phyloP scores from a whole-genome alignment of 805 yeast genomes.

The Saturnispora bothae region DNA sequence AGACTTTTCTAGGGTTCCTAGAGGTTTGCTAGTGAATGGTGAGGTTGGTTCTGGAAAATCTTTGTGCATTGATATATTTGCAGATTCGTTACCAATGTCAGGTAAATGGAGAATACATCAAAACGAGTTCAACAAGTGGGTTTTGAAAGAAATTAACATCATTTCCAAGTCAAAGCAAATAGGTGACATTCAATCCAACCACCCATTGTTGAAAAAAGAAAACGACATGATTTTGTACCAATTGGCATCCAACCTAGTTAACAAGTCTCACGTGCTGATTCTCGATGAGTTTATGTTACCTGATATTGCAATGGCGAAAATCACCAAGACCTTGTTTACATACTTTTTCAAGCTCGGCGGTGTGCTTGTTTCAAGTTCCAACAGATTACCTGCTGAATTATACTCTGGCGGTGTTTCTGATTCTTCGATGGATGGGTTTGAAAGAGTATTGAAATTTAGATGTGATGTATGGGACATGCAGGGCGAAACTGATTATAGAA shows the following conservation, averaged over 20 bases:
- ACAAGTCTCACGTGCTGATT: conserved; percentile 45
- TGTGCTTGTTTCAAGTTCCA: conserved; percentile 63
- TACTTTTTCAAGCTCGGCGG: conserved; percentile 68
- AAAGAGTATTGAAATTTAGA: conserved; percentile 43
- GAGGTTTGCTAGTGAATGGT: conserved; percentile 52
- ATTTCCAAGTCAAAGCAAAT: conserved; percentile 36
- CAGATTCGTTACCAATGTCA: conserved; percentile 49
- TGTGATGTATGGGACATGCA: conserved; percentile 57
- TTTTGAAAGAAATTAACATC: conserved; percentile 49
- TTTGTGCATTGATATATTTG: conserved; percentile 64
- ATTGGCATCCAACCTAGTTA: conserved; percentile 54
- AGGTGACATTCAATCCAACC: conserved; percentile 23
- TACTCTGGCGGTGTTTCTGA: conserved; percentile 57
- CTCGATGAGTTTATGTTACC: conserved; percentile 72
- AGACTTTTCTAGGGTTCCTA: conserved; percentile 48
- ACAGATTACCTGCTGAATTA: conserved; percentile 60
- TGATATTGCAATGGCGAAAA: conserved; percentile 64
- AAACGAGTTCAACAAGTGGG: conserved; percentile 59
- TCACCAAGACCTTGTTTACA: conserved; percentile 52
- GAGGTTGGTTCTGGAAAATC: conserved; percentile 71
- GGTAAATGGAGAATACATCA: conserved; percentile 66
- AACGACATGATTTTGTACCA: conserved; percentile 58
- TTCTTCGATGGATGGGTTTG: conserved; percentile 46
- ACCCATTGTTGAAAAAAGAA: conserved; percentile 32
- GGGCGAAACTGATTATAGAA: conserved; percentile 47